These are phyloP conservation scores for Stentor coeruleus DNA, from an alignment of 73 alveolate species.

Conservation along the genomic window DNA sequence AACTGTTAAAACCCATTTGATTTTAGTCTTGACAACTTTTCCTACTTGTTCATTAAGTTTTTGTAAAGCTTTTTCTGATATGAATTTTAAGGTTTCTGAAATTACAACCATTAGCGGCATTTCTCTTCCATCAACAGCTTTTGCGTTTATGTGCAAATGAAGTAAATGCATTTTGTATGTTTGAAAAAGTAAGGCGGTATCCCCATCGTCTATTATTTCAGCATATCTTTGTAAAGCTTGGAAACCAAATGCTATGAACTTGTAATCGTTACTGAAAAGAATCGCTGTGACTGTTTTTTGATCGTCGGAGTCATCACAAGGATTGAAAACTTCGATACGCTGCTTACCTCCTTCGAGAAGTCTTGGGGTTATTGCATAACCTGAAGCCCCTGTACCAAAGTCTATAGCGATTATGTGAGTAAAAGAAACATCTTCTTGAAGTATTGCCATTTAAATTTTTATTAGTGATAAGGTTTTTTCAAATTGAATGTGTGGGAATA, in stretches of 20 bases:
- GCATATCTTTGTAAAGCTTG: constrained; percentile 93
- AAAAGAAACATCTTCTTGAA: constrained; percentile 91
- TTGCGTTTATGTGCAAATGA: constrained; percentile 87
- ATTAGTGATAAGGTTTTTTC: no score
- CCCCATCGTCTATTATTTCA: constrained; percentile 95
- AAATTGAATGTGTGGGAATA: no score
- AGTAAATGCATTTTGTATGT: constrained; percentile 94
- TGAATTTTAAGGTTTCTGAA: constrained; percentile 83
- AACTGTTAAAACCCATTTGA: constrained; percentile 98
- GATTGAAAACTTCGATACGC: constrained; percentile 96
- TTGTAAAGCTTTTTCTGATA: constrained; percentile 88
- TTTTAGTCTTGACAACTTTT: constrained; percentile 85
- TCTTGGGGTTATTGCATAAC: constrained; percentile 96
- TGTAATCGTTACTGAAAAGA: constrained; percentile 86
- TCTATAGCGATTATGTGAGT: constrained; percentile 98
- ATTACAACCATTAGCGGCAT: constrained; percentile 91
- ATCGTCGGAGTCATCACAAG: constrained; percentile 97
- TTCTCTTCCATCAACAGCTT: constrained; percentile 88
- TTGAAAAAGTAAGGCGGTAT: constrained; percentile 90
- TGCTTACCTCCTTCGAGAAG: constrained; percentile 90
- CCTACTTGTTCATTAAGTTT: constrained; percentile 94
- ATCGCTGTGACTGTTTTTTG: constrained; percentile 96
- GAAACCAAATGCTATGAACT: constrained; percentile 91
- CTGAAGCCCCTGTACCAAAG: constrained; percentile 99
- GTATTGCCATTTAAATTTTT: constrained; percentile 74